Evolutionary conservation across 306 rosid genomes (phyloP).

Genomic region (Vigna trinervia): DNA sequence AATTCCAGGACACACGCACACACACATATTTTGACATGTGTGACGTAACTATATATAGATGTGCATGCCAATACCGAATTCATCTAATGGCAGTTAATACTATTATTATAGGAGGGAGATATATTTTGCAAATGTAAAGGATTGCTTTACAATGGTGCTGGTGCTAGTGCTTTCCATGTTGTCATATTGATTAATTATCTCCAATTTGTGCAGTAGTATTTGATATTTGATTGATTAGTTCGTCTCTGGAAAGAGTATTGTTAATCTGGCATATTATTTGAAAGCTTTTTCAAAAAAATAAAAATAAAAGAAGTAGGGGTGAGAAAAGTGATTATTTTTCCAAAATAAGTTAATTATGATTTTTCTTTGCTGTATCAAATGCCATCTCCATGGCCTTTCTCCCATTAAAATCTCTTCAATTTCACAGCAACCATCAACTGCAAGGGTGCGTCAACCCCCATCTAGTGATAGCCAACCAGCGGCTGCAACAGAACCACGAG

Average conservation of each 20-base stretch:
- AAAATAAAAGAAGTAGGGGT: not conserved
- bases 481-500: constrained; percentile 45
- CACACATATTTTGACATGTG: not conserved
- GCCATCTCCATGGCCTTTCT: constrained; percentile 8
- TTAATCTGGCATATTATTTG: not conserved
- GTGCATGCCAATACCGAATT: not conserved
- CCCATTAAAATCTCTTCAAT: constrained; percentile 13
- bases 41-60: not conserved
- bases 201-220: not conserved
- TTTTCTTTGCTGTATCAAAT: constrained; percentile 34
- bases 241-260: not conserved
- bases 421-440: constrained; percentile 58
- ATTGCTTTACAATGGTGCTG: not conserved
- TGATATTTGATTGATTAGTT: not conserved
- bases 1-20: too few relatives aligned
- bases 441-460: constrained; percentile 56
- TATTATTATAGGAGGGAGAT: constrained; percentile 21
- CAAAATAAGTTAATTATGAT: not conserved
- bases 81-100: constrained; percentile 26
- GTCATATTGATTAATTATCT: not conserved
- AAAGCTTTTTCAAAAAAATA: not conserved
- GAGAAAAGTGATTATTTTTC: not conserved
- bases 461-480: constrained; percentile 48
- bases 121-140: constrained; percentile 27
- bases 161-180: not conserved